A percentile compares a stretch with the other conserved stretches of the same genome.
phyloP scores from a whole-genome alignment of 176 grass and related monocot genomes.

The Neostapfia colusana region DNA sequence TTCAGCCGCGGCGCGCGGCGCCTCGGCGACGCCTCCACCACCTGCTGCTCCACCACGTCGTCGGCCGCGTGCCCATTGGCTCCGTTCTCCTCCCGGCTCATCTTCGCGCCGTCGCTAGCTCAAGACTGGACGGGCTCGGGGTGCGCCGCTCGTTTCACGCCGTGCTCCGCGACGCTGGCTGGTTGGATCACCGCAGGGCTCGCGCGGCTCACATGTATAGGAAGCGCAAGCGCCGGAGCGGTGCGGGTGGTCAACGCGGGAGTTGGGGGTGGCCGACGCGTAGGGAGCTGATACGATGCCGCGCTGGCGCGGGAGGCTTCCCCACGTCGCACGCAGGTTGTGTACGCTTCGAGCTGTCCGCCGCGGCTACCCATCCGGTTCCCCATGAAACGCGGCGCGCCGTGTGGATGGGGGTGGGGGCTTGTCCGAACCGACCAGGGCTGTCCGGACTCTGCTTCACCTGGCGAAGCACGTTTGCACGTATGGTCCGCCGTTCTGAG shows the following conservation, averaged over 20 bases:
- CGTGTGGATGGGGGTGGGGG: too few species aligned
- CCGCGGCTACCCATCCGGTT: too few species aligned
- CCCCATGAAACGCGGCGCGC: too few species aligned
- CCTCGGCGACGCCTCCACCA: constrained; percentile 25
- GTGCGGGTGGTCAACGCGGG: not conserved
- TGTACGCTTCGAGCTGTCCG: not conserved
- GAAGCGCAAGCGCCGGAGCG: not conserved
- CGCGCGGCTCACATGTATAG: constrained; percentile 7
- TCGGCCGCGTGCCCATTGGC: constrained; percentile 1
- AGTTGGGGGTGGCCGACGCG: not conserved
- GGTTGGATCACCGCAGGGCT: not conserved
- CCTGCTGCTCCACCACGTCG: not conserved
- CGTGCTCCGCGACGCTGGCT: not conserved
- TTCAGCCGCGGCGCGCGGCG: constrained; percentile 54
- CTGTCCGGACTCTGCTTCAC: not conserved
- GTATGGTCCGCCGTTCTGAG: not conserved
- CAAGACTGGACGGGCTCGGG: too few species aligned
- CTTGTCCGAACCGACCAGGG: not conserved
- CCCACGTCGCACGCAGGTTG: not conserved
- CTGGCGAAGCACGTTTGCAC: not conserved
- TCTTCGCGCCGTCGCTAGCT: not conserved
- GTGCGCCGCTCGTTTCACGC: not conserved
- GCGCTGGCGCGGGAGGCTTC: constrained; percentile 23
- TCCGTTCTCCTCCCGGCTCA: constrained; percentile 25
- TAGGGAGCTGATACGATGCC: not conserved